Evolutionary conservation across 331 rosid species (phyloP).

Genomic region (Pyrus hybrid): DNA sequence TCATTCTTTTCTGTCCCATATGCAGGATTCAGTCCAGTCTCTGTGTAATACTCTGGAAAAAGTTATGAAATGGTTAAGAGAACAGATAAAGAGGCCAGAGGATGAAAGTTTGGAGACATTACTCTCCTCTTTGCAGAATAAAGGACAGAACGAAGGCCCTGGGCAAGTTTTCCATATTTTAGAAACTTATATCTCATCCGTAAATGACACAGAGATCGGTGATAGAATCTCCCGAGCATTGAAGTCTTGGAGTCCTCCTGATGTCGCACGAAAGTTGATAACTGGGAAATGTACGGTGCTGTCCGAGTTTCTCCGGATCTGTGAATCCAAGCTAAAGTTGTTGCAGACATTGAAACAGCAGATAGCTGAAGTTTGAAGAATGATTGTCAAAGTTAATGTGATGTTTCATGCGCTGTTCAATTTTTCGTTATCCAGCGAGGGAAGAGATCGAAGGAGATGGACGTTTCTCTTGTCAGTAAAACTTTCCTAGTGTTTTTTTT

Average conservation of each 20-base stretch:
- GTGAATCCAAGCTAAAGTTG: slow-evolving; percentile 59
- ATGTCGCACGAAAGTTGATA: slow-evolving; percentile 66
- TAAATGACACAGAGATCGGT: slow-evolving; percentile 40
- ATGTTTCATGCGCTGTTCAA: not conserved
- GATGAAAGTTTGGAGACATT: slow-evolving; percentile 50
- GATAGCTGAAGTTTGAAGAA: slow-evolving; percentile 52
- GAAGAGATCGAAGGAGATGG: not conserved
- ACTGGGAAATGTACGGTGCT: slow-evolving; percentile 50
- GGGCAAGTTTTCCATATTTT: slow-evolving; percentile 54
- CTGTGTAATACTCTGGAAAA: slow-evolving; percentile 44
- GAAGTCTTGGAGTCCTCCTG: slow-evolving; percentile 64
- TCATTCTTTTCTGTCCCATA: slow-evolving; percentile 29
- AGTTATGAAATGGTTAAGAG: slow-evolving; percentile 49
- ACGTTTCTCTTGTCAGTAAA: not conserved
- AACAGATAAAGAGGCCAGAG: slow-evolving; percentile 47
- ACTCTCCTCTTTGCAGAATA: slow-evolving; percentile 35
- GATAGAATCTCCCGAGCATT: slow-evolving; percentile 50
- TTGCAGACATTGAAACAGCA: slow-evolving; percentile 54
- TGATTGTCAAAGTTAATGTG: slow-evolving; percentile 1
- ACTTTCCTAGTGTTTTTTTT: not conserved
- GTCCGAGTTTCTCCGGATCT: slow-evolving; percentile 47
- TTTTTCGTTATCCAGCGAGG: not conserved
- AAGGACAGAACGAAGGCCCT: slow-evolving; percentile 51
- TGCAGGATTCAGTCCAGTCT: slow-evolving; percentile 48
- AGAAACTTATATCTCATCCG: slow-evolving; percentile 38